These are phyloP conservation scores for Yamadazyma sp. DNA, from an alignment of 805 yeast genomes.

Conservation along the genomic window DNA sequence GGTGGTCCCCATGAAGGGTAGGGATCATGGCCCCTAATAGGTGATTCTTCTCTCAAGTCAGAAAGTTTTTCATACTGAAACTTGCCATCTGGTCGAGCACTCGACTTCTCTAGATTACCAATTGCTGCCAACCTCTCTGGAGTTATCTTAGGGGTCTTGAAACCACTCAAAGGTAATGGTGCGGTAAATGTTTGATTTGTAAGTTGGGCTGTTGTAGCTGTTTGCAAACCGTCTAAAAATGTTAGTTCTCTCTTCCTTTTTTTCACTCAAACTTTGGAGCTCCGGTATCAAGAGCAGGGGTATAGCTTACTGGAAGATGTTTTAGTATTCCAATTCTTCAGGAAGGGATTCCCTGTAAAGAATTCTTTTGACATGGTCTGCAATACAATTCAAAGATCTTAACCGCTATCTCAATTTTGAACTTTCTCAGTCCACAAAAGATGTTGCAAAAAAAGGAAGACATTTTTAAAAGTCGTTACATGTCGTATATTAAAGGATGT, in stretches of 20 bases:
- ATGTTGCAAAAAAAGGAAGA: no score
- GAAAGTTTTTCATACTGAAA: constrained; percentile 1
- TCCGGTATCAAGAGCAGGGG: constrained; percentile 6
- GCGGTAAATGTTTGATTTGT: constrained; percentile 9
- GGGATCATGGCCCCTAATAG: constrained; percentile 37
- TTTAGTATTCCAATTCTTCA: constrained; percentile 1
- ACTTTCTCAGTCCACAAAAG: no score
- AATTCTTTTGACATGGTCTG: constrained; percentile 8
- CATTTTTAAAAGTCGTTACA: no score
- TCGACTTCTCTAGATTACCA: constrained; percentile 1
- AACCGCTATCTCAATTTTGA: no score
- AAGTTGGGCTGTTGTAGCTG: constrained; percentile 1
- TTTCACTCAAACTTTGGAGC: no score
- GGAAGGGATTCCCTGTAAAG: constrained; percentile 3
- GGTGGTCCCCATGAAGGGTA: constrained; percentile 53
- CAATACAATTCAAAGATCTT: no score
- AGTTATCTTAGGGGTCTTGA: constrained; percentile 34
- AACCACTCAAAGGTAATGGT: constrained; percentile 32
- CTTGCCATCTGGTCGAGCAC: not conserved
- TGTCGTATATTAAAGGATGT: no score
- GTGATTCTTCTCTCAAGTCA: constrained; percentile 5
- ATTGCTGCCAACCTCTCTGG: constrained; percentile 30
- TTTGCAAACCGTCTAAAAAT: not conserved
- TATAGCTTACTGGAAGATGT: constrained; percentile 19
- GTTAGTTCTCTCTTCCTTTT: constrained; percentile 4